Evolutionary conservation across 1,284 basidiomycete genomes (phyloP).

Genomic region (Boletus hoseneyae): DNA sequence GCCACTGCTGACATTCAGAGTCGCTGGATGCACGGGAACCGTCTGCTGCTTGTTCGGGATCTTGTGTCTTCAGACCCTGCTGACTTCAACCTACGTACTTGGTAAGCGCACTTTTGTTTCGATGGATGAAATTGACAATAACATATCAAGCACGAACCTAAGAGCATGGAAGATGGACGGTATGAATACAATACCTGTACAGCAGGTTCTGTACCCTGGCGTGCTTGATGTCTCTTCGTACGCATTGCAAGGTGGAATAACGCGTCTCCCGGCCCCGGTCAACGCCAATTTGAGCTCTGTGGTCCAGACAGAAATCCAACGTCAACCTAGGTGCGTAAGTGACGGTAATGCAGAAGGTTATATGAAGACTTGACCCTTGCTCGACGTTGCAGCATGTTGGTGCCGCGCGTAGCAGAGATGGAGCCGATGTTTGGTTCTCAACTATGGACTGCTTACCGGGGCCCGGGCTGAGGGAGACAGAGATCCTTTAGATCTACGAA

Average conservation of each 20-base stretch:
- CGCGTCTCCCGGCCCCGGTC: neutral
- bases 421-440: neutral
- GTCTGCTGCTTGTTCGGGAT: conserved; percentile 18
- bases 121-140: neutral
- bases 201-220: conserved; percentile 7
- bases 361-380: neutral
- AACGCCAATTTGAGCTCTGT: neutral
- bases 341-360: neutral
- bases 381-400: neutral
- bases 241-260: neutral
- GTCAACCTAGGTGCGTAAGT: conserved; percentile 18
- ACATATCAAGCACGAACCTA: conserved; percentile 6
- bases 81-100: conserved; percentile 20
- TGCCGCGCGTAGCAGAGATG: neutral
- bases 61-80: conserved; percentile 16
- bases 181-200: neutral
- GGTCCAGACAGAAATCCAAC: neutral
- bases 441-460: conserved; percentile 10
- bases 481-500: conserved; percentile 6
- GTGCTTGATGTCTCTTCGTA: neutral
- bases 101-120: conserved; percentile 2
- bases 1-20: conserved; percentile 14
- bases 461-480: conserved; percentile 3
- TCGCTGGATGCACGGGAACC: conserved; percentile 2
- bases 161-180: neutral